Base-by-base conservation (phyloP, 495 filamentous ascomycete genomes). In the Xylaria flabelliformis region DNA sequence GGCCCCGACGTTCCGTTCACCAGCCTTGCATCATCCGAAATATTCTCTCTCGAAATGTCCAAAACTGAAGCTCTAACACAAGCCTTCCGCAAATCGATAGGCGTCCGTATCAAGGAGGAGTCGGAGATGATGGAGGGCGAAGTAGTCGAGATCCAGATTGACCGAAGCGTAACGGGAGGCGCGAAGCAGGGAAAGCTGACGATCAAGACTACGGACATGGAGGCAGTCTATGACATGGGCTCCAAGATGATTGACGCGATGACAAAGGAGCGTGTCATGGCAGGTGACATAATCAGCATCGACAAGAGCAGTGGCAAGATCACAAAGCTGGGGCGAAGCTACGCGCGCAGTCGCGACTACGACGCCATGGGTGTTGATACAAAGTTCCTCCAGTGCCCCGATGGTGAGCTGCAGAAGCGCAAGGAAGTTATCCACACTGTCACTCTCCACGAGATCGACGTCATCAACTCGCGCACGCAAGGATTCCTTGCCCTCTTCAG, bases 171-270 rank as follows among this genome's bases (percentile, higher is more conserved):
- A 32, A 98, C 96, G 3, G 96, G 96, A 46, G 92, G 93, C 81
- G 94, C 94, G 80, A 98, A 97, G 86, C 95, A 97, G 87, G 96
- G 96, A 75, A 99, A 98, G 82, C 92, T 99, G 74, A 99, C 96
- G 10, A 97, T 99, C 82, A 99, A 98, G 82, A 99, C 96, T 24
- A 97, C 95, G 75, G 97, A 99, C 79, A 99, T 99, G 96, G 96
- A 99, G 83, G 97, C 96, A 24, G 93, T 98, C 75, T 99, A 98
- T 86, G 96, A 99, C 75, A 96, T 99, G 93, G 96, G 96, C 51
- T 94, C 91, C 67, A 98, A 98, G 83, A 98, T 98, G 97, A 98
- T 99, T 74, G 97, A 99, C 76, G 92, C 94, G 51, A 97, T 99
- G 92, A 97, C 93, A 71, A 98, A 98, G 82, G 96, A 99, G 85